These are phyloP conservation scores for Athelia psychrophila DNA, from an alignment of 1,284 basidiomycete species.

Conservation along the genomic window DNA sequence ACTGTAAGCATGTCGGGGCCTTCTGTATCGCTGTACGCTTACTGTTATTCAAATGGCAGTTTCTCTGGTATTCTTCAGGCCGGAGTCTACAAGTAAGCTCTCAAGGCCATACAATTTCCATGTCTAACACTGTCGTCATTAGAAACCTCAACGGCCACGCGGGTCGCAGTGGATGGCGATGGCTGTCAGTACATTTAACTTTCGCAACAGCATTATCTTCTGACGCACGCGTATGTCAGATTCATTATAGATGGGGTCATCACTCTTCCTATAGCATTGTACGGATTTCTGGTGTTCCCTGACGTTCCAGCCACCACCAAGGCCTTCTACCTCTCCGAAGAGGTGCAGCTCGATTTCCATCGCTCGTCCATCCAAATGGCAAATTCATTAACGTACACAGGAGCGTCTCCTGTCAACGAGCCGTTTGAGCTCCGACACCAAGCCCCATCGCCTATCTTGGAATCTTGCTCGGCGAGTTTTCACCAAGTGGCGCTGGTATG, in stretches of 20 bases:
- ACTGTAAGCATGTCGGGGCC: slow-evolving; percentile 35
- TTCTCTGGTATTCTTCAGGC: slow-evolving; percentile 75
- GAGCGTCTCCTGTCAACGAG: slow-evolving; percentile 51
- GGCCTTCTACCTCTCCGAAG: slow-evolving; percentile 60
- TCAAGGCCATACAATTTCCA: background rate
- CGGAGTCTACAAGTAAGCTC: slow-evolving; percentile 50
- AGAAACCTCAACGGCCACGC: slow-evolving; percentile 58
- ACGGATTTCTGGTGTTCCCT: slow-evolving; percentile 73
- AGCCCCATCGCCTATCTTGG: slow-evolving; percentile 45
- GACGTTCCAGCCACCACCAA: slow-evolving; percentile 65
- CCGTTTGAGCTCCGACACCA: slow-evolving; percentile 42
- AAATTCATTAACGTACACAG: slow-evolving; percentile 26
- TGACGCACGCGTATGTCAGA: slow-evolving; percentile 23
- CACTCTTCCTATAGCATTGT: slow-evolving; percentile 68
- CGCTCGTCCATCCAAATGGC: no score
- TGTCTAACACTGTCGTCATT: background rate
- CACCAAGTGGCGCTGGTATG: slow-evolving; percentile 69
- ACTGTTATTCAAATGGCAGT: slow-evolving; percentile 25
- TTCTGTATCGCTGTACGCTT: slow-evolving; percentile 1
- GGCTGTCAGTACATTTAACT: slow-evolving; percentile 47
- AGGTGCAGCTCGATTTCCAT: slow-evolving; percentile 34
- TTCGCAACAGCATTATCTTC: background rate
- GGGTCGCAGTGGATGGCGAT: slow-evolving; percentile 67
- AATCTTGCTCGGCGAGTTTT: slow-evolving; percentile 50
- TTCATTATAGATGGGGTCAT: slow-evolving; percentile 76